These are phyloP conservation scores for Pseudogymnoascus sp. DNA, from an alignment of 2,329 filamentous ascomycete species.

Conservation along the genomic window DNA sequence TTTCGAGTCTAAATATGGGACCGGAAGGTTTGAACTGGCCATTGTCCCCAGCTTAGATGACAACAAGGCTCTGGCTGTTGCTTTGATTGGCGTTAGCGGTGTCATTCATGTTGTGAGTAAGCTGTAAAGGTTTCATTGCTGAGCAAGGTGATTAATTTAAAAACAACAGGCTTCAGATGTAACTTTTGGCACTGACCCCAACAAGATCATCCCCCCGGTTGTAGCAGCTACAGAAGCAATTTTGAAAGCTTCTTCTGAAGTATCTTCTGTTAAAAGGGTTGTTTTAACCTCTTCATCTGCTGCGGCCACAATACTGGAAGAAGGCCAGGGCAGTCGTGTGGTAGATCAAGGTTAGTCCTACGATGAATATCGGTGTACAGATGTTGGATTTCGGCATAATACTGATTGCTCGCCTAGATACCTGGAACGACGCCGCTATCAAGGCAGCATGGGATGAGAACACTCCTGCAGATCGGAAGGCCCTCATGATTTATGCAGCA, in stretches of 20 bases:
- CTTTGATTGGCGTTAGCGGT: neutral
- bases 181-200: neutral
- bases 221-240: neutral
- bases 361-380: too few relatives aligned
- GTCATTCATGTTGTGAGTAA: neutral
- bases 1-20: neutral
- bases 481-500: neutral
- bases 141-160: neutral
- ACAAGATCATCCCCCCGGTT: neutral
- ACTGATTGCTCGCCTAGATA: neutral
- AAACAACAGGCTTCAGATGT: neutral
- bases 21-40: neutral
- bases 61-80: neutral
- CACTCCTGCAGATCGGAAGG: neutral
- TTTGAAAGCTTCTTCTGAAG: neutral
- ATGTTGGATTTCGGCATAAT: neutral
- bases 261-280: neutral
- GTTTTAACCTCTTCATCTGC: neutral
- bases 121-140: neutral
- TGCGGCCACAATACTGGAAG: neutral
- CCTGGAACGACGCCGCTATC: neutral
- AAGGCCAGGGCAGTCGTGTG: neutral
- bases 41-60: neutral
- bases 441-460: neutral
- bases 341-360: neutral